These are phyloP conservation scores for Mycosphaerella sp. DNA, from an alignment of 2,329 filamentous ascomycete genomes.

Conservation along the genomic window DNA sequence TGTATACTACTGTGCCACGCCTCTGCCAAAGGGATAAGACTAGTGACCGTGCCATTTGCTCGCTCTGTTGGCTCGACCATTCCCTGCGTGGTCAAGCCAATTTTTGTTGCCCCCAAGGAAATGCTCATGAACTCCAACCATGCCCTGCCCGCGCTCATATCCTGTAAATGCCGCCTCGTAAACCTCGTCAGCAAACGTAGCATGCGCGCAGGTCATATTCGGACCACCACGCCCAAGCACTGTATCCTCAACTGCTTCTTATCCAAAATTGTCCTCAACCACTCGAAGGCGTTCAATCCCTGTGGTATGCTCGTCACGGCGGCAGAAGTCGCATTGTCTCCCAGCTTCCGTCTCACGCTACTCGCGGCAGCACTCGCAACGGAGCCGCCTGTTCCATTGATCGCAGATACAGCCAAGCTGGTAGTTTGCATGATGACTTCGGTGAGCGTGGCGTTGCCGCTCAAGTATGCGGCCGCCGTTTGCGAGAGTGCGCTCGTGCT, in stretches of 20 bases:
- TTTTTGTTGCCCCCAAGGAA: not conserved
- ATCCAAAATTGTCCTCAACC: slow-evolving; percentile 74
- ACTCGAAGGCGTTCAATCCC: slow-evolving; percentile 69
- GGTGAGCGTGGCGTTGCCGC: slow-evolving; percentile 29
- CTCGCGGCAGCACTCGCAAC: slow-evolving; percentile 62
- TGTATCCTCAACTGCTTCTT: slow-evolving; percentile 84
- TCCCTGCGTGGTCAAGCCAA: not conserved
- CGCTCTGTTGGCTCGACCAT: not conserved
- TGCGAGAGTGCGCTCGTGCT: slow-evolving; percentile 31
- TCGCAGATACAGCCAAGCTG: slow-evolving; percentile 38
- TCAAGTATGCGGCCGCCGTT: slow-evolving; percentile 31
- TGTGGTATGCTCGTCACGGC: slow-evolving; percentile 37
- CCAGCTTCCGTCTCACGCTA: slow-evolving; percentile 44
- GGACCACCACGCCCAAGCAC: slow-evolving; percentile 79
- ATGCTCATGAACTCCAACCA: not conserved
- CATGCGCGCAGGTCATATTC: slow-evolving; percentile 21
- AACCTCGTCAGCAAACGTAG: not conserved
- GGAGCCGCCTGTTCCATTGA: slow-evolving; percentile 64
- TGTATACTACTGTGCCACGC: not conserved
- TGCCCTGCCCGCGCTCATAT: not conserved
- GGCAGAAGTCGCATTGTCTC: slow-evolving; percentile 40
- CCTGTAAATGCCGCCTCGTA: not conserved
- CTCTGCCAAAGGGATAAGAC: not conserved
- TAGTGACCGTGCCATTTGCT: not conserved
- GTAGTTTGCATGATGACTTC: slow-evolving; percentile 61